These are phyloP conservation scores for Pseudoneurospora amorphoporcata DNA, from an alignment of 495 filamentous ascomycete genomes.

Conservation along the genomic window DNA sequence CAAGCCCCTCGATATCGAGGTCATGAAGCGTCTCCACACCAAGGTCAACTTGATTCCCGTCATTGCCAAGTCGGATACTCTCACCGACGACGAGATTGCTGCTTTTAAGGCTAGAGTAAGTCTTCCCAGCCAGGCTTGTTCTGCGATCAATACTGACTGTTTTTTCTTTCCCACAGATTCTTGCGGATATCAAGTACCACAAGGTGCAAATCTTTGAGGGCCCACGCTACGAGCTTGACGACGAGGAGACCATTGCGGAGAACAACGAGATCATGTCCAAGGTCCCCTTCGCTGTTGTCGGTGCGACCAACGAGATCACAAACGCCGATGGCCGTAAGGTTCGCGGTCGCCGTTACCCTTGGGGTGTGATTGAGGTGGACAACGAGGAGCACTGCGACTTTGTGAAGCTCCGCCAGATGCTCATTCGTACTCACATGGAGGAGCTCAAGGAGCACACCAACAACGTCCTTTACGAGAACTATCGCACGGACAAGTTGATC, in stretches of 20 bases:
- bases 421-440: conserved; percentile 99
- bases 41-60: conserved; percentile 99
- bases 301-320: conserved; percentile 85
- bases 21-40: conserved; percentile 97
- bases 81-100: conserved; percentile 92
- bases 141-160: conserved; percentile 9
- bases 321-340: conserved; percentile 90
- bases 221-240: conserved; percentile 94
- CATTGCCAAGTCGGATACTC: conserved; percentile 95
- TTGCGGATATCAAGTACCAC: conserved; percentile 93
- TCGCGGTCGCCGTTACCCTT: conserved; percentile 92
- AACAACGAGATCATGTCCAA: conserved; percentile 99
- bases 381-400: conserved; percentile 99
- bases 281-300: conserved; percentile 95
- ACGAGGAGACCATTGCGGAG: conserved; percentile 98
- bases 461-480: conserved; percentile 97
- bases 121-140: conserved; percentile 4
- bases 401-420: conserved; percentile 98
- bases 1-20: conserved; percentile 97
- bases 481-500: conserved; percentile 97
- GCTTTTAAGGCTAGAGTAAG: conserved; percentile 91
- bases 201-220: conserved; percentile 98
- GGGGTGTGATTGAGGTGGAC: conserved; percentile 98
- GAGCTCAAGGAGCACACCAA: conserved; percentile 99
- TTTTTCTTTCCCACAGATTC: conserved; percentile 51